phyloP scores from a whole-genome alignment of 345 rosid species.

The Garcia nutans region DNA sequence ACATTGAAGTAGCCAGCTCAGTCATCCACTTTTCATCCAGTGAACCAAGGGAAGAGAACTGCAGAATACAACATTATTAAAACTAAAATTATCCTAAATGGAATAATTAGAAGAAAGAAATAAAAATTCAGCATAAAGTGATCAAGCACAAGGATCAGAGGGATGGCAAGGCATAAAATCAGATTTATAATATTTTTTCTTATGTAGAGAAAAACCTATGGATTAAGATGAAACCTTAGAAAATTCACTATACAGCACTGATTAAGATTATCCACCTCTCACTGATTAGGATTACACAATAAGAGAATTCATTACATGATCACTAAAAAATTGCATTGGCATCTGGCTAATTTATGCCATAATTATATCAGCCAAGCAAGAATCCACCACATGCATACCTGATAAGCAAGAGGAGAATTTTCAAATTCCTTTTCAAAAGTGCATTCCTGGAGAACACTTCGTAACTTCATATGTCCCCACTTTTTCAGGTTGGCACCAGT shows the following conservation, averaged over 20 bases:
- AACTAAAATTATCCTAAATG: constrained; percentile 4
- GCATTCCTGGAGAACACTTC: constrained; percentile 66
- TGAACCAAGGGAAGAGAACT: constrained; percentile 97
- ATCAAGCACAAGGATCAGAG: constrained; percentile 1
- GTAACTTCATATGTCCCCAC: constrained; percentile 96
- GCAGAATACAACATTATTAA: constrained; percentile 18
- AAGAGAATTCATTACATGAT: background rate
- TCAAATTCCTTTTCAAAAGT: constrained; percentile 68
- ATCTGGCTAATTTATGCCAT: background rate
- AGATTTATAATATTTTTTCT: background rate
- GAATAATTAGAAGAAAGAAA: background rate
- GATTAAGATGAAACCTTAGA: background rate
- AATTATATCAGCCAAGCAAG: background rate
- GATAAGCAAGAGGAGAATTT: constrained; percentile 83
- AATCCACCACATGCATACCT: constrained; percentile 40
- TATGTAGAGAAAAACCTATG: background rate
- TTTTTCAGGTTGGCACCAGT: constrained; percentile 65
- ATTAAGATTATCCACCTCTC: background rate
- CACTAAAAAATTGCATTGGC: background rate
- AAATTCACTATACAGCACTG: background rate
- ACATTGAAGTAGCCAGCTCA: constrained; percentile 78
- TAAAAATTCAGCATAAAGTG: background rate
- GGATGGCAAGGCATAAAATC: background rate
- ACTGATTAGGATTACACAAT: background rate
- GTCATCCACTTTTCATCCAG: constrained; percentile 94